Evolutionary conservation across 768 basidiomycete species (phyloP).

Genomic region (Auriscalpium vulgare): DNA sequence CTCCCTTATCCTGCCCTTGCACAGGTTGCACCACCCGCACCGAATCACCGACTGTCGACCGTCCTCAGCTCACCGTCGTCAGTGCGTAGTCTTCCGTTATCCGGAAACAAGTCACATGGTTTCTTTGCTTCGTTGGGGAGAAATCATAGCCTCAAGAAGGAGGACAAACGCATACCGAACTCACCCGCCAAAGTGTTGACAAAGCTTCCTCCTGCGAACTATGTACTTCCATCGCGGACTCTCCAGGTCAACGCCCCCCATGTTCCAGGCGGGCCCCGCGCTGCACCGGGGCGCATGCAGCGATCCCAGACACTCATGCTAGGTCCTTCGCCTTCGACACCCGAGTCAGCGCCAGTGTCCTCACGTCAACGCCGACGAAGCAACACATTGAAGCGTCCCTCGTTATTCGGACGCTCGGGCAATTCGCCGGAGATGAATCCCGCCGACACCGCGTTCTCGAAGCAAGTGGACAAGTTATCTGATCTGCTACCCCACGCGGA

Average conservation of each 20-base stretch:
- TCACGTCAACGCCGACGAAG: slow-evolving; percentile 11
- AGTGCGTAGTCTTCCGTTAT: slow-evolving; percentile 17
- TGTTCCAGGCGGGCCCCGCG: slow-evolving; percentile 70
- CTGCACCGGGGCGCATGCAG: slow-evolving; percentile 48
- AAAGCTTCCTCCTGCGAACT: slow-evolving; percentile 28
- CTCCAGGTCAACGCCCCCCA: slow-evolving; percentile 35
- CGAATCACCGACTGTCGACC: slow-evolving; percentile 24
- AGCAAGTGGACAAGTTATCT: slow-evolving; percentile 63
- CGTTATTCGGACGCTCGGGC: slow-evolving; percentile 21
- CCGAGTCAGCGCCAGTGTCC: slow-evolving; percentile 33
- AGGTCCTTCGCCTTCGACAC: slow-evolving; percentile 22
- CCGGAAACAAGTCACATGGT: slow-evolving; percentile 37
- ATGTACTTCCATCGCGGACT: slow-evolving; percentile 25
- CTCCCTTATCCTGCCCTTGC: slow-evolving; percentile 75
- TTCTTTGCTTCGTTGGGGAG: slow-evolving; percentile 74
- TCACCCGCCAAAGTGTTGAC: slow-evolving; percentile 29
- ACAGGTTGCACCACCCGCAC: slow-evolving; percentile 23
- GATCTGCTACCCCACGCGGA: slow-evolving; percentile 71
- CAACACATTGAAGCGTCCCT: slow-evolving; percentile 20
- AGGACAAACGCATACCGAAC: slow-evolving; percentile 20
- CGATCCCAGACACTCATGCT: slow-evolving; percentile 63
- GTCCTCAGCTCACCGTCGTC: slow-evolving; percentile 32
- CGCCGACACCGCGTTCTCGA: slow-evolving; percentile 44
- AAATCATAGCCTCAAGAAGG: slow-evolving; percentile 50
- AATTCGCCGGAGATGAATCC: not conserved